phyloP scores from a whole-genome alignment of 2,329 filamentous ascomycete species.

The Paecilomyces formosus region DNA sequence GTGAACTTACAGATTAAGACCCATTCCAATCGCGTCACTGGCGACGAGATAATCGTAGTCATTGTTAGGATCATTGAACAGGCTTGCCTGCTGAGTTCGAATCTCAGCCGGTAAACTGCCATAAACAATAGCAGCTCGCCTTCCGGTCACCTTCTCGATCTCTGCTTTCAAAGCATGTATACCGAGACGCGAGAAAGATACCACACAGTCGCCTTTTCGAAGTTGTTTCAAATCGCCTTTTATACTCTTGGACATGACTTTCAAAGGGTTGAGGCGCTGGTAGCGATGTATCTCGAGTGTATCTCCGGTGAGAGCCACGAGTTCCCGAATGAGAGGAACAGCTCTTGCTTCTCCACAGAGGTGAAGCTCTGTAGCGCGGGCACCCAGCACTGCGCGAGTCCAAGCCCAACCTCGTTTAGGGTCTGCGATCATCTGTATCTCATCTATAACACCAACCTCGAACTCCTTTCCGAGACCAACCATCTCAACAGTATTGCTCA shows the following conservation, averaged over 20 bases:
- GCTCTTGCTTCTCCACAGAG: conserved; percentile 84
- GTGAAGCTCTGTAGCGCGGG: conserved; percentile 83
- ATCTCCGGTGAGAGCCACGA: conserved; percentile 76
- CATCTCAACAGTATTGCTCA: conserved; percentile 95
- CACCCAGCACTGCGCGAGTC: conserved; percentile 82
- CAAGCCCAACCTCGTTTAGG: conserved; percentile 80
- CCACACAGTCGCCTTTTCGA: conserved; percentile 82
- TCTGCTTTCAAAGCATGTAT: conserved; percentile 73
- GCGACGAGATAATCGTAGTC: conserved; percentile 93
- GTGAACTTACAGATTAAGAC: conserved; percentile 68
- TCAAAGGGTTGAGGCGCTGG: conserved; percentile 70
- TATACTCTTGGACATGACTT: conserved; percentile 58
- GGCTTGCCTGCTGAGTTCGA: conserved; percentile 76
- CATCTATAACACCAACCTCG: conserved; percentile 93
- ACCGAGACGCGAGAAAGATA: conserved; percentile 73
- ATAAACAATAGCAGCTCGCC: conserved; percentile 86
- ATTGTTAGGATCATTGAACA: conserved; percentile 94
- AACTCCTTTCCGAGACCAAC: conserved; percentile 51
- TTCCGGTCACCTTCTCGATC: conserved; percentile 69
- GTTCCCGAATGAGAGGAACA: conserved; percentile 66
- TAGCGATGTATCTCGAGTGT: conserved; percentile 76
- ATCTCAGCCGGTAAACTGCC: conserved; percentile 88
- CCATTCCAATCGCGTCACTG: conserved; percentile 96
- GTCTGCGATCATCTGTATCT: conserved; percentile 95
- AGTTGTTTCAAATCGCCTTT: conserved; percentile 58